phyloP scores from a whole-genome alignment of 2,329 filamentous ascomycete genomes.

The Fusarium caatingaense region DNA sequence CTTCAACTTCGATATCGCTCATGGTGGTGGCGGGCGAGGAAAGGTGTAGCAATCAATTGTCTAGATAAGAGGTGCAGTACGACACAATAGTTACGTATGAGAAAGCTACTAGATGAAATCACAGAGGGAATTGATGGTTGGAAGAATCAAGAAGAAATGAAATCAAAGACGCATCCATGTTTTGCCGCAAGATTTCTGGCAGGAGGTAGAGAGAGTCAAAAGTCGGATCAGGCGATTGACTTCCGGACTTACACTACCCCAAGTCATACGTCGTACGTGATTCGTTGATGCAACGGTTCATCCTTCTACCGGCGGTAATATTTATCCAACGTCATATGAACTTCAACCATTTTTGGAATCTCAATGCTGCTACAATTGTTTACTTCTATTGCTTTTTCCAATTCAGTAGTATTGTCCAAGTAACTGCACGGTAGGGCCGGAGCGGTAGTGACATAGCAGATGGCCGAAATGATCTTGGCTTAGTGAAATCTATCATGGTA shows the following conservation, averaged over 20 bases:
- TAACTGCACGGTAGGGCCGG: not conserved
- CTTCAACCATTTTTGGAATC: not conserved
- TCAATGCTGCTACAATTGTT: not conserved
- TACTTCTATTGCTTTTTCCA: not conserved
- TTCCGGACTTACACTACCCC: constrained; percentile 20
- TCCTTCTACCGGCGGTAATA: not conserved
- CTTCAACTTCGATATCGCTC: constrained; percentile 38
- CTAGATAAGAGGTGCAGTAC: not conserved
- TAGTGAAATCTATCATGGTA: not conserved
- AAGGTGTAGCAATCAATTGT: constrained; percentile 15
- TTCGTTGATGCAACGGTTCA: constrained; percentile 14
- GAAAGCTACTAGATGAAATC: not conserved
- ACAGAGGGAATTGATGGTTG: not conserved
- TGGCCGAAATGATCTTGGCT: not conserved
- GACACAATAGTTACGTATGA: not conserved
- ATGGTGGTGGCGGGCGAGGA: constrained; percentile 25
- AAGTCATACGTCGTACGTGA: constrained; percentile 17
- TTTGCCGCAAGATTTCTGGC: constrained; percentile 9
- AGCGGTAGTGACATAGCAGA: not conserved
- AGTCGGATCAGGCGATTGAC: constrained; percentile 39
- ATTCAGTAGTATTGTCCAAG: not conserved
- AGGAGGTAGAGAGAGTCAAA: not conserved
- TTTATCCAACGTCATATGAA: not conserved
- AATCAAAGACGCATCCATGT: constrained; percentile 30
- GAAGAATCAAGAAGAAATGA: constrained; percentile 19